Percentiles rank a stretch among this genome's conserved stretches.
These are phyloP conservation scores for Boletus huronensis DNA, from an alignment of 768 basidiomycete genomes.

Conservation along the genomic window DNA sequence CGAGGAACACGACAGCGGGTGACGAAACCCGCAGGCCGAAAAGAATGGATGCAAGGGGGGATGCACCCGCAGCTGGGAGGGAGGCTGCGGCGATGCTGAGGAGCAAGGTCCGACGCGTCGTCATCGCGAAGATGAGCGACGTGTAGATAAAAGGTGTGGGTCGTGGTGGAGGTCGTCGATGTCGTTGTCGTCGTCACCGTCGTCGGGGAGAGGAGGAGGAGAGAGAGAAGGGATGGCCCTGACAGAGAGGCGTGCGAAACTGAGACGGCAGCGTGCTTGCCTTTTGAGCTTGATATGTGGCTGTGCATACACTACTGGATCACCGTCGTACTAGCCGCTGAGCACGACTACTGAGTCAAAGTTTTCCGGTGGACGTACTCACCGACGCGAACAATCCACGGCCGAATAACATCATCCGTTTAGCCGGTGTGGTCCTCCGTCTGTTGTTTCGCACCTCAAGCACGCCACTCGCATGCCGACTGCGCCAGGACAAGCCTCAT, in stretches of 20 bases:
- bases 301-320: constrained; percentile 16
- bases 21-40: constrained; percentile 63
- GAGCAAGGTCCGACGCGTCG: constrained; percentile 26
- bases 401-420: constrained; percentile 3
- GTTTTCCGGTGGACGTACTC: neutral
- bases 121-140: constrained; percentile 13
- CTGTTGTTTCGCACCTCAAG: constrained; percentile 8
- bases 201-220: constrained; percentile 16
- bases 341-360: neutral
- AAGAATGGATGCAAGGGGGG: constrained; percentile 36
- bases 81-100: constrained; percentile 19
- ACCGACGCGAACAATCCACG: constrained; percentile 8
- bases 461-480: constrained; percentile 18
- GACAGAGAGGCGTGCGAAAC: constrained; percentile 31
- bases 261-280: constrained; percentile 22
- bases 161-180: constrained; percentile 11
- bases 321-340: neutral
- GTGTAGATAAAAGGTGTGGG: neutral
- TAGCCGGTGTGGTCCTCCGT: neutral
- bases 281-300: constrained; percentile 32
- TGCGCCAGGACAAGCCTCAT: constrained; percentile 15
- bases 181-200: constrained; percentile 33
- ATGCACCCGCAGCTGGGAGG: constrained; percentile 23
- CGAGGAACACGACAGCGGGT: constrained; percentile 60
- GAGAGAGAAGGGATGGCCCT: constrained; percentile 23